A percentile compares a stretch with the other conserved stretches of the same genome.
phyloP scores from a whole-genome alignment of 2,329 filamentous ascomycete genomes.

The Claviceps capensis region DNA sequence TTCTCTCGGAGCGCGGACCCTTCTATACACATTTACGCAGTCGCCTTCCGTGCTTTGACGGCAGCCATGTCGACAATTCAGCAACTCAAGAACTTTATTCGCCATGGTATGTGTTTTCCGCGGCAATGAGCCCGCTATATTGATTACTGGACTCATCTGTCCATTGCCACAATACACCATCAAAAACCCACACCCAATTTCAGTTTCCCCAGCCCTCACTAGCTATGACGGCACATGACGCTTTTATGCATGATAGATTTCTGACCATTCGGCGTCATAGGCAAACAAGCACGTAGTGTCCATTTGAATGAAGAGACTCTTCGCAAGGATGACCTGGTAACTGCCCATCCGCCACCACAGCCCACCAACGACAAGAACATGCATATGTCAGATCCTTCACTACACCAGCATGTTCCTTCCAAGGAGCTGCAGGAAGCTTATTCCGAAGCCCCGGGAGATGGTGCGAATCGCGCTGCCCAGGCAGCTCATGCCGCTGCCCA shows the following conservation, averaged over 20 bases:
- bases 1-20: background rate
- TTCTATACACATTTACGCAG: background rate
- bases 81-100: conserved; percentile 95
- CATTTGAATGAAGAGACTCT: conserved; percentile 35
- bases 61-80: conserved; percentile 60
- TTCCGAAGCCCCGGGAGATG: conserved; percentile 45
- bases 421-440: conserved; percentile 45
- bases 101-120: conserved; percentile 48
- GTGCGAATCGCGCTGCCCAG: conserved; percentile 54
- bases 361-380: conserved; percentile 39
- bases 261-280: conserved; percentile 21
- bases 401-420: conserved; percentile 19
- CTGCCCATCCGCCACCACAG: conserved; percentile 38
- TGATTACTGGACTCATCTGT: background rate
- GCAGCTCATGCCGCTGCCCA: conserved; percentile 52
- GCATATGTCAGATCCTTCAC: conserved; percentile 29
- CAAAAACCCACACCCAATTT: background rate
- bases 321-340: conserved; percentile 37
- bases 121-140: background rate
- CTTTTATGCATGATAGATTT: background rate
- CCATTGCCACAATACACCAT: background rate
- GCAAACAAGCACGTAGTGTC: conserved; percentile 75
- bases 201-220: background rate
- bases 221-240: conserved; percentile 5
- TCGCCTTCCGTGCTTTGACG: background rate